Conservation (phyloP, 148 eudicot genomes). For the Polygonum maritimum region DNA sequence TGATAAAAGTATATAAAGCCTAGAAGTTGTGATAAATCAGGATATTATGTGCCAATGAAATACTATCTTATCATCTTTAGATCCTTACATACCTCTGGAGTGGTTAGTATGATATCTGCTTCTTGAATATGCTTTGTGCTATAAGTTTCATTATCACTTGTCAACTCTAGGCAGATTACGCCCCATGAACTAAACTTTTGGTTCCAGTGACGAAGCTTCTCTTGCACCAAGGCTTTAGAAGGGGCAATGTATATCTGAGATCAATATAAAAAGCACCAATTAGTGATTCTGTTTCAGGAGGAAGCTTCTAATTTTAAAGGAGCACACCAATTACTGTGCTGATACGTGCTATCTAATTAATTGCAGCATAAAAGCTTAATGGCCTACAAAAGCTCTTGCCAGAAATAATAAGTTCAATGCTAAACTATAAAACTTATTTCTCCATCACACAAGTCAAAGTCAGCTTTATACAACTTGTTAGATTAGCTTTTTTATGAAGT, state of each 20-base stretch:
- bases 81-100: conserved; percentile 68
- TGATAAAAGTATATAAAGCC: not conserved
- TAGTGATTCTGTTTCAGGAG: conserved; percentile 3
- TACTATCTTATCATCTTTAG: not conserved
- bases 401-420: not conserved
- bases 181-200: conserved; percentile 69
- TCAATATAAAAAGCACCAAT: conserved; percentile 9
- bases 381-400: conserved; percentile 8
- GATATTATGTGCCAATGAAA: not conserved
- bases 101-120: conserved; percentile 86
- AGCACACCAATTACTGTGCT: not conserved
- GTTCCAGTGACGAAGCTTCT: conserved; percentile 89
- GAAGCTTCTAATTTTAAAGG: not conserved
- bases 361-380: not conserved
- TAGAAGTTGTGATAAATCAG: not conserved
- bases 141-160: conserved; percentile 85
- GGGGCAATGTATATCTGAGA: conserved; percentile 87
- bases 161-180: conserved; percentile 81
- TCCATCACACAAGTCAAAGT: not conserved
- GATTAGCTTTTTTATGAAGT: not conserved
- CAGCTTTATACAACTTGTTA: not conserved
- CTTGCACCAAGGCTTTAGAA: conserved; percentile 97
- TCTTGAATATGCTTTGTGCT: conserved; percentile 63
- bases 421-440: not conserved
- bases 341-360: not conserved